Evolutionary conservation across 768 basidiomycete species (phyloP).

Genomic region (Multifurca ochricompacta): DNA sequence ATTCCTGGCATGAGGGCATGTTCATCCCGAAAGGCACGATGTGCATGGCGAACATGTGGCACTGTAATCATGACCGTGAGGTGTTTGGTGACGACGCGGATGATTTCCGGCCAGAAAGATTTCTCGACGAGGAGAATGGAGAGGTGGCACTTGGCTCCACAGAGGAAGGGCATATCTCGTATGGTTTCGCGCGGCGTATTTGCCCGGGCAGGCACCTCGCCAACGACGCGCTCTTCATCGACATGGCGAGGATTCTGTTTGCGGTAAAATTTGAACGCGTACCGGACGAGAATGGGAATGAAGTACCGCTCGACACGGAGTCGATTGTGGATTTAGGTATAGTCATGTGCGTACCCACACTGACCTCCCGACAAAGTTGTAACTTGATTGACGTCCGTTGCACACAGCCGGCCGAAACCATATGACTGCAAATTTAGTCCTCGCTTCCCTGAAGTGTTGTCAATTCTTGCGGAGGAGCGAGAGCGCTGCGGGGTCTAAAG

Average conservation of each 20-base stretch:
- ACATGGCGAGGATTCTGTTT: conserved; percentile 19
- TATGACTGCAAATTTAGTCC: too few relatives aligned
- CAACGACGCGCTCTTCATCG: conserved; percentile 12
- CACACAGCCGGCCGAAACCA: too few relatives aligned
- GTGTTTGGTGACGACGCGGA: conserved; percentile 15
- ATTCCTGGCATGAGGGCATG: conserved; percentile 21
- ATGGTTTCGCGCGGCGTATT: conserved; percentile 9
- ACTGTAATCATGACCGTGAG: background rate
- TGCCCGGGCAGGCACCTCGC: conserved; percentile 19
- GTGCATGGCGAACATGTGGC: conserved; percentile 25
- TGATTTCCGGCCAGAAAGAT: conserved; percentile 20
- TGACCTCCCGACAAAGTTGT: too few relatives aligned
- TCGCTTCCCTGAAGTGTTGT: too few relatives aligned
- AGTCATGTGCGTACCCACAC: background rate
- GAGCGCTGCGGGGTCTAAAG: too few relatives aligned
- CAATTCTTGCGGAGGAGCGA: too few relatives aligned
- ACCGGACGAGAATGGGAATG: conserved; percentile 8
- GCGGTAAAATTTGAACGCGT: conserved; percentile 13
- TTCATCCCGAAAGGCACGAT: conserved; percentile 31
- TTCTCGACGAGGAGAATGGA: conserved; percentile 10
- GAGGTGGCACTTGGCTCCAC: background rate
- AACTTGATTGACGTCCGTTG: too few relatives aligned
- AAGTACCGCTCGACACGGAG: background rate
- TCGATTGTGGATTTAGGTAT: background rate
- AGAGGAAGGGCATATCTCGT: conserved; percentile 7